Evolutionary conservation across 1,139 yeast species (phyloP), one percentile per base, ranked within the genome.

Genomic region (Lodderomyces pseudojiufengensis): DNA sequence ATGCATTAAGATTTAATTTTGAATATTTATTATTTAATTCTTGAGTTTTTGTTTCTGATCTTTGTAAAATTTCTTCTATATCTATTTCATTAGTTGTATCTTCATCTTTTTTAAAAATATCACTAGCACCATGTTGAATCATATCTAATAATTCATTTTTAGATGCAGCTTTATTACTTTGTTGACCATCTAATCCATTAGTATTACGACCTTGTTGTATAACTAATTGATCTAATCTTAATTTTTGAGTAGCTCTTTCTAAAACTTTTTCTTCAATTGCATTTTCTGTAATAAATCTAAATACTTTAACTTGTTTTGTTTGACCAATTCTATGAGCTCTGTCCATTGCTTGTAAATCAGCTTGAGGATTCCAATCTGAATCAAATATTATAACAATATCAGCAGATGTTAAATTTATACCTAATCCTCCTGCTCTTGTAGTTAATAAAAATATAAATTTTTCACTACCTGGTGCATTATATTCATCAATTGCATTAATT

Each of bases 291-390:
- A 84, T 77, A 51, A 84, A 78, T 55, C 94, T 65, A 52, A 77
- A 84, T 7, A 84, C 92, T 49, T 77, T 76, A 25, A 84, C 94
- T 54, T 84, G 94, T 46, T 83, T 84, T 21, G 83, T 83, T 56
- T 84, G 94, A 5, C 94, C 94, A 54, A 84, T 84, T 71, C 94
- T 75, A 57, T 84, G 94, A 1, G 94, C 92, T 63, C 94, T 73
- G 54, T 84, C 94, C 94, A 84, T 84, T 0, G 92, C 92, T 57
- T 84, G 94, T 45, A 84, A 70, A 66, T 84, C 94, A 3, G 92
- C 92, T 53, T 84, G 94, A 2, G 94, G 94, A 48, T 84, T 84
- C 94, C 94, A 84, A 57, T 84, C 94, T 1, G 87, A 80, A 59
- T 84, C 94, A 54, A 70, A 84, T 29, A 84, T 59, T 1, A 84